phyloP scores from a whole-genome alignment of 805 yeast genomes.

The Zygosaccharomyces kombuchaensis region DNA sequence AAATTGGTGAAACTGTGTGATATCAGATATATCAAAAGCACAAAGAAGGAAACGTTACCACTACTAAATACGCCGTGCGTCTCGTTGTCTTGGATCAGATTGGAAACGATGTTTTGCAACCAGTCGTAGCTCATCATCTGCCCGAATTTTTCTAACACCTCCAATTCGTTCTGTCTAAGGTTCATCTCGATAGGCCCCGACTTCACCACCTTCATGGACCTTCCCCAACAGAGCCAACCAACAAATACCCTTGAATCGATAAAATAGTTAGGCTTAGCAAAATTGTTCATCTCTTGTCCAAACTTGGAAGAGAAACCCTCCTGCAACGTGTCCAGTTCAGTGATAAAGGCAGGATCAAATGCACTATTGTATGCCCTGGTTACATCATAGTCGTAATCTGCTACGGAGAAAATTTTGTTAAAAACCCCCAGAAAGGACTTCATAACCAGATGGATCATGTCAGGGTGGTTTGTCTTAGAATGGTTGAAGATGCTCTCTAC shows the following conservation, averaged over 20 bases:
- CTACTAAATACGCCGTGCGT: slow-evolving; percentile 62
- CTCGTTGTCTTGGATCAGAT: slow-evolving; percentile 65
- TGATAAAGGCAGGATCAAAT: slow-evolving; percentile 40
- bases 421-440: slow-evolving; percentile 55
- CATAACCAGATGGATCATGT: slow-evolving; percentile 53
- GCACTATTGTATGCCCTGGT: slow-evolving; percentile 40
- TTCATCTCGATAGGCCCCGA: slow-evolving; percentile 30
- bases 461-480: slow-evolving; percentile 64
- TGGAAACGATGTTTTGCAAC: slow-evolving; percentile 48
- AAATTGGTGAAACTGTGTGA: slow-evolving; percentile 41
- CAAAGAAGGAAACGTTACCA: slow-evolving; percentile 55
- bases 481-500: slow-evolving; percentile 43
- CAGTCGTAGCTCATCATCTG: slow-evolving; percentile 48
- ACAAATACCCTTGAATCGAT: slow-evolving; percentile 52
- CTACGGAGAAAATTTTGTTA: slow-evolving; percentile 43
- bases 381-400: slow-evolving; percentile 46
- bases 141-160: slow-evolving; percentile 43
- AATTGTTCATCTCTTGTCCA: slow-evolving; percentile 48
- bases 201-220: slow-evolving; percentile 41
- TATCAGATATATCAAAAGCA: slow-evolving; percentile 46
- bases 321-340: slow-evolving; percentile 42
- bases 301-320: slow-evolving; percentile 41
- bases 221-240: slow-evolving; percentile 80
- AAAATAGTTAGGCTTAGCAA: slow-evolving; percentile 45
- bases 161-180: slow-evolving; percentile 42